Percentiles rank a stretch among this genome's conserved stretches.
Evolutionary conservation across 2,329 filamentous ascomycete species (phyloP).

Genomic region (Rhynchosporium secalis): DNA sequence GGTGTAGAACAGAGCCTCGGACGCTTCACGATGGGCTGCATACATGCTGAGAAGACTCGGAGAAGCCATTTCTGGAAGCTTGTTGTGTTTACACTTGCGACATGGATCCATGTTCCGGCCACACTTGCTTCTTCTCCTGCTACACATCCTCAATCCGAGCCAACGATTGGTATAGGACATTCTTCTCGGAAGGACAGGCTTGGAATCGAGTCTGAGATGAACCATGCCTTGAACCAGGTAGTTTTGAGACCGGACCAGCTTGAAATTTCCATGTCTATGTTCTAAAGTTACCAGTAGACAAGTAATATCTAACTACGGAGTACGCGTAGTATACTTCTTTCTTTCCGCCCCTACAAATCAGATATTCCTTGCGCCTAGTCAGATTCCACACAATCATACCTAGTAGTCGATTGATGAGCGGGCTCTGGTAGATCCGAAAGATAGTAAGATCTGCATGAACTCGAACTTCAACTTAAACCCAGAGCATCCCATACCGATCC

Average conservation of each 20-base stretch:
- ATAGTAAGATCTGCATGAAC: not conserved
- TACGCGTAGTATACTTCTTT: too few relatives aligned
- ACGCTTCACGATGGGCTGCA: not conserved
- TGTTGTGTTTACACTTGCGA: conserved; percentile 4
- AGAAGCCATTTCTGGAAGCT: conserved; percentile 10
- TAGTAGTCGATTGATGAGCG: not conserved
- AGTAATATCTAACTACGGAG: not conserved
- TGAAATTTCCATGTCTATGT: not conserved
- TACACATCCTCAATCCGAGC: not conserved
- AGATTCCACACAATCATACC: not conserved
- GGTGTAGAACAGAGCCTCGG: not conserved
- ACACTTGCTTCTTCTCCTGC: not conserved
- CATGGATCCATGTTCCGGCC: not conserved
- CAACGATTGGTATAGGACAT: not conserved
- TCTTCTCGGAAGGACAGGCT: not conserved
- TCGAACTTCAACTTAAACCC: conserved; percentile 12
- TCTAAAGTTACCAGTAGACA: not conserved
- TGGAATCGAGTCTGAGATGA: not conserved
- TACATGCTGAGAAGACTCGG: not conserved
- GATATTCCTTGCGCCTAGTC: not conserved
- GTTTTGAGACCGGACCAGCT: not conserved
- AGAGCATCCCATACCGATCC: not conserved
- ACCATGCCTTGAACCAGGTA: not conserved
- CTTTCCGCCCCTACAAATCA: not conserved
- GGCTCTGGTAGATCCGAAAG: not conserved